phyloP scores from a whole-genome alignment of 306 rosid species.

The Calophaca sinica region DNA sequence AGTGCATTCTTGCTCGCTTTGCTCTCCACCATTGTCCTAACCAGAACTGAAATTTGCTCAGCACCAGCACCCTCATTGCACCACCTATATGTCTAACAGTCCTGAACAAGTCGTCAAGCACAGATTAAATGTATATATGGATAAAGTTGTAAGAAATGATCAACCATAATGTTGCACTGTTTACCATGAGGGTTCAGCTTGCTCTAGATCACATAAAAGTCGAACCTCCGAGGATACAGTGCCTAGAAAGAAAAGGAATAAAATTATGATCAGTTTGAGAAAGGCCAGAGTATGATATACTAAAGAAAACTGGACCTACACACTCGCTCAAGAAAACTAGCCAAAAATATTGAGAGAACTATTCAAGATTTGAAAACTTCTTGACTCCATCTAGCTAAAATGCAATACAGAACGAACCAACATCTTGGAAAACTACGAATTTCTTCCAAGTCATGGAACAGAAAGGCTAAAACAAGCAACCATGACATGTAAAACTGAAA shows the following conservation, averaged over 20 bases:
- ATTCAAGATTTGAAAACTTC: no score
- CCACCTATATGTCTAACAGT: conserved; percentile 89
- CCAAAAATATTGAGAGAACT: no score
- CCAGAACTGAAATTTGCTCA: conserved; percentile 89
- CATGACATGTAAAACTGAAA: no score
- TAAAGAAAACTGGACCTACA: background rate
- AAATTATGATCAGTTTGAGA: conserved; percentile 31
- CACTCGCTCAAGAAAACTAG: background rate
- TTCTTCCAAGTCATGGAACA: no score
- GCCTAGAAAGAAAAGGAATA: conserved; percentile 55
- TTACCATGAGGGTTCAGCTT: conserved; percentile 85
- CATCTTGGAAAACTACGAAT: no score
- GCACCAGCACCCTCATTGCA: conserved; percentile 98
- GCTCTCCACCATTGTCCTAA: conserved; percentile 89
- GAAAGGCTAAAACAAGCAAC: no score
- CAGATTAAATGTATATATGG: background rate
- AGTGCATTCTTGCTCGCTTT: conserved; percentile 88
- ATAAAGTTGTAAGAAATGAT: conserved; percentile 28
- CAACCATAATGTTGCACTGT: background rate
- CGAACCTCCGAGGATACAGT: conserved; percentile 82
- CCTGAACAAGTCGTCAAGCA: conserved; percentile 56
- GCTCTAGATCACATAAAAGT: conserved; percentile 87
- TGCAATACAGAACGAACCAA: no score
- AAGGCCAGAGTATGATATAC: conserved; percentile 6
- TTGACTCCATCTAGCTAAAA: no score